Conservation (phyloP, 1,139 yeast genomes). For the Meyerozyma smithsonii region DNA sequence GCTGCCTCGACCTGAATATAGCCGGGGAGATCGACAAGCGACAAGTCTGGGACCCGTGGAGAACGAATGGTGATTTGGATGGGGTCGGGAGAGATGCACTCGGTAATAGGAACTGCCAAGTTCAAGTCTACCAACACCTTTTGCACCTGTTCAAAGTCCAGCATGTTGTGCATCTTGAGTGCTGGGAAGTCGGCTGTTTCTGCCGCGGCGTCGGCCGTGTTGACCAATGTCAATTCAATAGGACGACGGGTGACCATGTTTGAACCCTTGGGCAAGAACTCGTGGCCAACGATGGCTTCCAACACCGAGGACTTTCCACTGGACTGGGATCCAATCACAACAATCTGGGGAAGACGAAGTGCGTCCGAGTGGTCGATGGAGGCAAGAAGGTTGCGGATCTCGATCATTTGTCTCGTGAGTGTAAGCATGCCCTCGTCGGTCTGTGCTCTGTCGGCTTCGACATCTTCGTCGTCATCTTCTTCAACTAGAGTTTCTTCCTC, state of each 20-base stretch:
- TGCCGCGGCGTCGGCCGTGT: conserved; percentile 77
- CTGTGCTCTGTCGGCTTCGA: conserved; percentile 42
- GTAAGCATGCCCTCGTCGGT: conserved; percentile 78
- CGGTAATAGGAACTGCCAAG: conserved; percentile 82
- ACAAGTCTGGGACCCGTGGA: conserved; percentile 88
- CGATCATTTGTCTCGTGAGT: conserved; percentile 93
- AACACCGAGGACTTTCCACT: conserved; percentile 94
- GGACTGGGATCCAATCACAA: conserved; percentile 95
- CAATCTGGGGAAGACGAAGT: conserved; percentile 85
- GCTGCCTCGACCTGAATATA: conserved; percentile 96
- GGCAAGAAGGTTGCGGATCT: conserved; percentile 74
- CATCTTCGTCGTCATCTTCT: conserved; percentile 34
- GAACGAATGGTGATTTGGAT: conserved; percentile 87
- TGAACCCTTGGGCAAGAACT: conserved; percentile 88
- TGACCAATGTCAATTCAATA: conserved; percentile 84
- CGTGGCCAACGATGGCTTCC: conserved; percentile 92
- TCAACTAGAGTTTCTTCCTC: conserved; percentile 29
- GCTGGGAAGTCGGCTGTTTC: conserved; percentile 95
- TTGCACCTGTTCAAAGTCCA: conserved; percentile 86
- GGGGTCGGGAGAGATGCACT: conserved; percentile 87
- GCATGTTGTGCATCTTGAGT: conserved; percentile 70
- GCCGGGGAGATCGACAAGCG: conserved; percentile 94
- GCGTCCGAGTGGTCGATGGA: conserved; percentile 75
- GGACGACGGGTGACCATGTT: conserved; percentile 97
- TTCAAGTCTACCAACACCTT: conserved; percentile 80